Conservation (phyloP, 1,284 basidiomycete species). For the Caloboletus firmus region DNA sequence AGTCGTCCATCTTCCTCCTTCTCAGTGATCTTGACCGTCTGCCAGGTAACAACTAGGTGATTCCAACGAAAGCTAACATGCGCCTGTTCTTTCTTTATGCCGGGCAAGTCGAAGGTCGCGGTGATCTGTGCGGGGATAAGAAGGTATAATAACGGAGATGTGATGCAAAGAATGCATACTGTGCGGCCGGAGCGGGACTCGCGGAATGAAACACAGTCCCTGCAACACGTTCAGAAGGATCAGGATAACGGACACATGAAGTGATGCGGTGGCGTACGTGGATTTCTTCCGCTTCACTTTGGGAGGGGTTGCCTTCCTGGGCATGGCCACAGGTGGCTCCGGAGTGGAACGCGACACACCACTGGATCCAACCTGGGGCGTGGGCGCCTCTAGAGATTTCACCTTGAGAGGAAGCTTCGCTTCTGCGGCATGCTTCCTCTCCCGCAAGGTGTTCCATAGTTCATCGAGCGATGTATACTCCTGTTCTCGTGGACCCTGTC, state of each 20-base stretch:
- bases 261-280: constrained; percentile 43
- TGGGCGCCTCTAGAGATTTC: constrained; percentile 61
- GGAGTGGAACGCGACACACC: constrained; percentile 23
- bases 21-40: constrained; percentile 55
- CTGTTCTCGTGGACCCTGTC: constrained; percentile 41
- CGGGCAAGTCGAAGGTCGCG: constrained; percentile 60
- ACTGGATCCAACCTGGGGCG: constrained; percentile 32
- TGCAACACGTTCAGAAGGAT: constrained; percentile 16
- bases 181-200: constrained; percentile 65
- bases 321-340: constrained; percentile 25
- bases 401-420: constrained; percentile 65
- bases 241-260: constrained; percentile 10
- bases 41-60: constrained; percentile 68
- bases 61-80: constrained; percentile 68
- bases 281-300: constrained; percentile 55
- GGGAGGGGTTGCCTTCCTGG: constrained; percentile 33
- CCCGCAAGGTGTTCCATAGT: constrained; percentile 62
- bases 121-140: constrained; percentile 37
- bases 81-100: constrained; percentile 66
- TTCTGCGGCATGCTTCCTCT: constrained; percentile 61
- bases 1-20: constrained; percentile 58
- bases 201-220: constrained; percentile 57
- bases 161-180: constrained; percentile 36
- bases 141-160: constrained; percentile 11
- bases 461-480: constrained; percentile 51